phyloP scores from a whole-genome alignment of 73 alveolate genomes.

The Tetrahymena thermophila region DNA sequence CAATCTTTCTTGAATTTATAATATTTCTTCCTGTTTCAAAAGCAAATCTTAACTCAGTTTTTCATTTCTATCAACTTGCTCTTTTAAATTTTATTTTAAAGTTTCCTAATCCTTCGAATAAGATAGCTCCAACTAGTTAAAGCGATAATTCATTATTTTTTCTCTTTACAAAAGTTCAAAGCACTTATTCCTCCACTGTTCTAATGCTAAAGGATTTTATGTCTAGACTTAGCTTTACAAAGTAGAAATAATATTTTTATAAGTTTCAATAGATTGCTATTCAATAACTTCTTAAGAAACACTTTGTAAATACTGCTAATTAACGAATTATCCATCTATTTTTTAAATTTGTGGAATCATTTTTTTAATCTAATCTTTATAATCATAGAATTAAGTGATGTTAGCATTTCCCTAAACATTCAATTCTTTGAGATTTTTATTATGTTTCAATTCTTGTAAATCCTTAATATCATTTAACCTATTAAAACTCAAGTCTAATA shows the following conservation, averaged over 20 bases:
- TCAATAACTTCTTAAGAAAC: background rate
- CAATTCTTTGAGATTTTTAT: conserved; percentile 35
- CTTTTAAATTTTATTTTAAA: background rate
- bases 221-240: background rate
- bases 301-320: background rate
- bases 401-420: conserved; percentile 1
- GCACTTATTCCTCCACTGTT: background rate
- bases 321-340: background rate
- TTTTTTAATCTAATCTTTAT: background rate
- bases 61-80: background rate
- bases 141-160: background rate
- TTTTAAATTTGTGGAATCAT: background rate
- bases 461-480: conserved; percentile 42
- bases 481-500: conserved; percentile 44
- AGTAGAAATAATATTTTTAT: background rate
- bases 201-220: background rate
- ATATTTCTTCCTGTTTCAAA: background rate
- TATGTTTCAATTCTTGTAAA: conserved; percentile 22
- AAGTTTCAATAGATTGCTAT: background rate
- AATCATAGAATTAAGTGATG: background rate
- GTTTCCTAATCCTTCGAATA: background rate
- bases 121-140: background rate
- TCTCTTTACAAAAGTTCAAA: background rate
- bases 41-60: background rate
- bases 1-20: background rate